These are phyloP conservation scores for Sanghuangporus weigelae DNA, from an alignment of 1,284 basidiomycete genomes.

Conservation along the genomic window DNA sequence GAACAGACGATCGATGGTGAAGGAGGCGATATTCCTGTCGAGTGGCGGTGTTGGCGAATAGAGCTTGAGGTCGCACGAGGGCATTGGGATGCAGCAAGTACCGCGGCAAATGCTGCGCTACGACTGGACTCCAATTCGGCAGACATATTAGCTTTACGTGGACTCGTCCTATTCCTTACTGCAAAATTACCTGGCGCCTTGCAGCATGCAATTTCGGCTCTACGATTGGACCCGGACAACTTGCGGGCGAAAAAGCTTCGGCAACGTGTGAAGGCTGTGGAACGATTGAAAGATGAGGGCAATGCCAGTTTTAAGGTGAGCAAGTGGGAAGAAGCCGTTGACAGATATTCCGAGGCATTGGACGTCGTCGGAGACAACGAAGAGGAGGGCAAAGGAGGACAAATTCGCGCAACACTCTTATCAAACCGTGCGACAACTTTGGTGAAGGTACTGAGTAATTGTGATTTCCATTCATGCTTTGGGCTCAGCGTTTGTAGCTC, in stretches of 20 bases:
- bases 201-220: constrained; percentile 68
- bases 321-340: constrained; percentile 56
- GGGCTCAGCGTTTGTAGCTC: constrained; percentile 38
- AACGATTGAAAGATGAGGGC: constrained; percentile 80
- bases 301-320: constrained; percentile 72
- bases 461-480: constrained; percentile 1
- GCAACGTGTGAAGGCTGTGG: constrained; percentile 74
- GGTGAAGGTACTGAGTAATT: constrained; percentile 49
- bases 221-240: constrained; percentile 78
- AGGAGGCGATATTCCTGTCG: constrained; percentile 63
- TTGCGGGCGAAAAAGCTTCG: constrained; percentile 65
- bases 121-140: constrained; percentile 70
- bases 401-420: constrained; percentile 72
- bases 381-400: constrained; percentile 69
- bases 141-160: constrained; percentile 78
- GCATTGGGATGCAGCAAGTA: constrained; percentile 64
- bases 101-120: constrained; percentile 72
- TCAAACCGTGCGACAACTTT: constrained; percentile 84
- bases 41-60: constrained; percentile 77
- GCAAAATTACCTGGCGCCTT: constrained; percentile 69
- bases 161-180: constrained; percentile 72
- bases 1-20: constrained; percentile 67
- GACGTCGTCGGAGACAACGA: constrained; percentile 57
- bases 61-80: constrained; percentile 70
- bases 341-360: constrained; percentile 66